A percentile compares a stretch with the other conserved stretches of the same genome.
Evolutionary conservation across 1,284 basidiomycete species (phyloP).

Genomic region (Rhodotorula sp.): DNA sequence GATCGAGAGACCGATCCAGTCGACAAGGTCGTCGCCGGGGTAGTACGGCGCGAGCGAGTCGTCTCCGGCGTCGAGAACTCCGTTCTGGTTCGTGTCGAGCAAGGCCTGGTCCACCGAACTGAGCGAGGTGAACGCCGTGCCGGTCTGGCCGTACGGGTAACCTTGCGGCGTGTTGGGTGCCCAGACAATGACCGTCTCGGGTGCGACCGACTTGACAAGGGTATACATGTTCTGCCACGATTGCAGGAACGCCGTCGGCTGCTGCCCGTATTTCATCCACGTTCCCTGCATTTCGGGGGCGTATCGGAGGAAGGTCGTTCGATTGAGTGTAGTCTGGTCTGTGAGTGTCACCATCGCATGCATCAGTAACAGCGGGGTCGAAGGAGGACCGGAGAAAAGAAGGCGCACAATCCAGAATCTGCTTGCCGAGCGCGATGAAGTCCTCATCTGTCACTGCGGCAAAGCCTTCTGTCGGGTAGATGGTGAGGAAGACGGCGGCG

Average conservation of each 20-base stretch:
- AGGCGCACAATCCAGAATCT: conserved; percentile 39
- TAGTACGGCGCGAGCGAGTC: conserved; percentile 46
- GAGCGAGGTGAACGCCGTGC: background rate
- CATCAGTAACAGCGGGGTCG: background rate
- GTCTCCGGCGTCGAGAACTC: conserved; percentile 39
- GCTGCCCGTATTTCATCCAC: conserved; percentile 46
- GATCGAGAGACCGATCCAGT: conserved; percentile 48
- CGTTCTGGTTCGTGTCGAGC: conserved; percentile 46
- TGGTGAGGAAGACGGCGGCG: conserved; percentile 47
- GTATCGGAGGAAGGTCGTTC: conserved; percentile 46
- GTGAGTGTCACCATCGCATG: background rate
- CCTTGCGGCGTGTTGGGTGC: conserved; percentile 47
- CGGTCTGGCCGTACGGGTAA: conserved; percentile 42
- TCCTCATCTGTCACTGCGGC: conserved; percentile 40
- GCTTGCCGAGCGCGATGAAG: conserved; percentile 42
- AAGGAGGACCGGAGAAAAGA: background rate
- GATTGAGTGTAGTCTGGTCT: conserved; percentile 41
- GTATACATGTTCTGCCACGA: conserved; percentile 44
- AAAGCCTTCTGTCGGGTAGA: conserved; percentile 43
- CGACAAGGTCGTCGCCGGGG: conserved; percentile 46
- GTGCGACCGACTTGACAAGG: conserved; percentile 43
- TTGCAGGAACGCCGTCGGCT: conserved; percentile 43
- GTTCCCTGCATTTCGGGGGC: conserved; percentile 48
- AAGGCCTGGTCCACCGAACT: conserved; percentile 41
- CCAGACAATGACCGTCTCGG: conserved; percentile 46